Evolutionary conservation across 2,329 filamentous ascomycete species (phyloP), one percentile per base, ranked within the genome.

Genomic region (Colletotrichum theobromicola): DNA sequence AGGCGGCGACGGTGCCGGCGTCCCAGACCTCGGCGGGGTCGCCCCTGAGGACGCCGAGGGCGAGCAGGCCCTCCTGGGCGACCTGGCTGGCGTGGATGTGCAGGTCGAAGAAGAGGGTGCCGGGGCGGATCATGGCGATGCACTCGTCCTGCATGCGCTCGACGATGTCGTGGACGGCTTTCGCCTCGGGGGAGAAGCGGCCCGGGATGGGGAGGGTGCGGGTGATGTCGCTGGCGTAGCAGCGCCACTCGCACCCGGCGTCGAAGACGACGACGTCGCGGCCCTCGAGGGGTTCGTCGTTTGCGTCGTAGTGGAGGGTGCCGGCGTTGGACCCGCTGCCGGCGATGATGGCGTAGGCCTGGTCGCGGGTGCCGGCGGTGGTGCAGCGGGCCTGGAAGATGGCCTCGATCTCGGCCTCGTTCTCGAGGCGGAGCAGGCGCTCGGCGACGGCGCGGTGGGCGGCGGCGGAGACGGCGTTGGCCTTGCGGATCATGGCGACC

Each of bases 171-270:
- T 98, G 96, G 67, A 98, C 93, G 12, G 91, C 89, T 62, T 90
- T 89, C 1, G 93, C 93, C 81, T 96, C 93, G 16, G 88, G 82
- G 0, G 91, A 90, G 78, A 95, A 98, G 1, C 76, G 72, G 7
- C 94, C 94, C 16, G 89, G 90, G 26, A 98, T 85, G 6, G 96
- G 96, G 77, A 98, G 92, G 0, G 96, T 97, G 46, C 96, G 91
- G 0, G 97, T 98, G 32, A 98, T 92, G 83, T 98, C 96, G 72
- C 94, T 94, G 34, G 95, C 95, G 82, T 99, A 98, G 78, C 94
- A 93, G 63, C 92, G 86, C 84, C 92, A 98, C 83, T 98, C 96
- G 77, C 93, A 94, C 4, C 95, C 96, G 2, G 96, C 96, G 81
- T 99, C 96, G 6, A 99, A 87, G 24, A 97, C 92, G 35, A 98